phyloP scores from a whole-genome alignment of 2,329 filamentous ascomycete species.

The Scolecobasidium constrictum region DNA sequence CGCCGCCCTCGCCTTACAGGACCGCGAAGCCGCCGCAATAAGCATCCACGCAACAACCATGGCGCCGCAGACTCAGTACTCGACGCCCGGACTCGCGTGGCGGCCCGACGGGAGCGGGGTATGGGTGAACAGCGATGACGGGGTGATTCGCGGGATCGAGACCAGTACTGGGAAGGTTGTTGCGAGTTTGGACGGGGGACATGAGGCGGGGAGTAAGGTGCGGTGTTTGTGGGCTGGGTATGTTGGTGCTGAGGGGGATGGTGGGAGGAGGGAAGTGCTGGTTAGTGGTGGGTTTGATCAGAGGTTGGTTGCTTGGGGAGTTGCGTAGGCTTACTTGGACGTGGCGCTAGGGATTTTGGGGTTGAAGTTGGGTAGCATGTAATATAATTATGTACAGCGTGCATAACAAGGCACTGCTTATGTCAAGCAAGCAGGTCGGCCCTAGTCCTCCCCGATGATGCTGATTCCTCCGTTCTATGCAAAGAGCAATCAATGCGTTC shows the following conservation, averaged over 20 bases:
- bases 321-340: too few relatives aligned
- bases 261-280: constrained; percentile 36
- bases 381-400: too few relatives aligned
- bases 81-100: constrained; percentile 51
- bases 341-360: too few relatives aligned
- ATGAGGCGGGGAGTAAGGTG: constrained; percentile 48
- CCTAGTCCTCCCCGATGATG: too few relatives aligned
- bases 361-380: too few relatives aligned
- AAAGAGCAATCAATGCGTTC: too few relatives aligned
- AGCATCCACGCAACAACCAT: constrained; percentile 47
- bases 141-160: constrained; percentile 49
- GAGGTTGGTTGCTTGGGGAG: constrained; percentile 46
- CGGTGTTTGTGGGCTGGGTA: constrained; percentile 46
- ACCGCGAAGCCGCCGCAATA: constrained; percentile 50
- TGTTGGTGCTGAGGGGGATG: constrained; percentile 21
- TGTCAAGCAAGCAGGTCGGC: too few relatives aligned
- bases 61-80: constrained; percentile 54
- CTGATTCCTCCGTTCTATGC: too few relatives aligned
- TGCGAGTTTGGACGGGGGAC: constrained; percentile 35
- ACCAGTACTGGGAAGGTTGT: constrained; percentile 46
- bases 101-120: constrained; percentile 49
- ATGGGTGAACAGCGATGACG: constrained; percentile 56
- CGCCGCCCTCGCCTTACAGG: constrained; percentile 39
- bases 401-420: too few relatives aligned
- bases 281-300: constrained; percentile 57